Evolutionary conservation across 208 protist genomes (phyloP), one percentile per base, ranked within the genome.

Genomic region (Trypanosoma cruzi): DNA sequence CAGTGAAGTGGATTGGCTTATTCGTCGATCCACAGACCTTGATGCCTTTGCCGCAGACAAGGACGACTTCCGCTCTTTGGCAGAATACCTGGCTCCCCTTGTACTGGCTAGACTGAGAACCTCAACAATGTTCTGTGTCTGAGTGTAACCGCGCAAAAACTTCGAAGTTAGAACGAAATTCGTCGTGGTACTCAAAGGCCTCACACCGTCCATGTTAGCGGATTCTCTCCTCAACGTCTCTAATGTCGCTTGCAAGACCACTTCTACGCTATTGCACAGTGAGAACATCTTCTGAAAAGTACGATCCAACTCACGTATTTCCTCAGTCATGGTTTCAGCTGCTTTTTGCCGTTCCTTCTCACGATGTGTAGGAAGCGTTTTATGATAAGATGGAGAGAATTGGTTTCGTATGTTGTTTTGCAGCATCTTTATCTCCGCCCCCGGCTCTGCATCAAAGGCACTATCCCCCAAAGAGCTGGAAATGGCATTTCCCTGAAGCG

Each of bases 351-450:
- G 80, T 31, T 92, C 82, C 77, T 84, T 90, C 20, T 73, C 66
- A 28, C 89, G 85, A 34, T 75, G 79, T 26, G 58, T 49, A 28
- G 78, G 82, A 8, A 83, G 74, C 31, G 79, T 80, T 24, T 82
- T 86, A 52, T 92, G 80, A 59, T 85, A 95, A 4, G 83, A 85
- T 0, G 91, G 91, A n/a, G 91, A 94, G 68, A 96, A 94, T 76
- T 94, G 88, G 66, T 94, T 92, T 59, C 86, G 84, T 31, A 94
- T 89, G 7, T 75, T 77, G 80, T 96, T 96, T 29, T 77, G 71
- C 22, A 72, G 32, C 20, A 79, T 50, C 76, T 87, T 92, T 4
- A 92, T 31, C 1, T 74, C 73, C n/a, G 72, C 54, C 26, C 89
- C 85, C 8, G 34, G 80, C 20, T 85, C 78, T 18, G 90, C 73